Base-by-base conservation (phyloP, 371 early-diverging fungal species). In the Parasitella parasitica region DNA sequence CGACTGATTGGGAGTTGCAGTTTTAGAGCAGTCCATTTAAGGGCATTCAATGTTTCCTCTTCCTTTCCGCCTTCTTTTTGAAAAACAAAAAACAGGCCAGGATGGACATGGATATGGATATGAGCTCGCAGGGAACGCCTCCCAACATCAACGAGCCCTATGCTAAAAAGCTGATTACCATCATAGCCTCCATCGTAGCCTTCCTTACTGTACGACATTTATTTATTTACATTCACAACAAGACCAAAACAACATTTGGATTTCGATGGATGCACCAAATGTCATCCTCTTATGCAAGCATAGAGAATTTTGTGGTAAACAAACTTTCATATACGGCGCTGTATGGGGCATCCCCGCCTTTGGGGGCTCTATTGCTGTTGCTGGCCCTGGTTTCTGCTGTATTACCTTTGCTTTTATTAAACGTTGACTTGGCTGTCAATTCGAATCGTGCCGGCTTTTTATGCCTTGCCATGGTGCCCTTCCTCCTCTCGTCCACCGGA, bases 361-460 rank as follows among this genome's bases (percentile, higher is more conserved):
- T 81, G 0, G 85, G 86, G 0, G 79, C 71, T 2, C 66, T 82
- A 9, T 61, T 86, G 7, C 27, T 84, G 35, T 55, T 71, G 2
- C 59, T 82, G 4, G 63, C 68, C 0, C 62, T 84, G 28, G 54
- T 81, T 6, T 75, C 80, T 6, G 69, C 78, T 1, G 55, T 76
- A 7, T 54, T 77, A 9, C 79, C 82, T 3, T 41, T 82, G 13
- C 58, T 85, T 4, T 66, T 83, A 27, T 57, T 72, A 6, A 61
- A 81, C 18, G 75, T 61, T 3, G 74, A 84, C 38, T 72, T 84
- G 2, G 28, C 57, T 30, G 51, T 82, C 54, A 86, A 86, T 56
- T 83, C 86, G 0, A 83, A 85, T 56, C 77, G 86, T 8, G 86
- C 86, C 7, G 86, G 86, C 1, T 86, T 79, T 58, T 61, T 86